Base-by-base conservation (phyloP, 495 filamentous ascomycete species). In the Penicillium tannophilum region DNA sequence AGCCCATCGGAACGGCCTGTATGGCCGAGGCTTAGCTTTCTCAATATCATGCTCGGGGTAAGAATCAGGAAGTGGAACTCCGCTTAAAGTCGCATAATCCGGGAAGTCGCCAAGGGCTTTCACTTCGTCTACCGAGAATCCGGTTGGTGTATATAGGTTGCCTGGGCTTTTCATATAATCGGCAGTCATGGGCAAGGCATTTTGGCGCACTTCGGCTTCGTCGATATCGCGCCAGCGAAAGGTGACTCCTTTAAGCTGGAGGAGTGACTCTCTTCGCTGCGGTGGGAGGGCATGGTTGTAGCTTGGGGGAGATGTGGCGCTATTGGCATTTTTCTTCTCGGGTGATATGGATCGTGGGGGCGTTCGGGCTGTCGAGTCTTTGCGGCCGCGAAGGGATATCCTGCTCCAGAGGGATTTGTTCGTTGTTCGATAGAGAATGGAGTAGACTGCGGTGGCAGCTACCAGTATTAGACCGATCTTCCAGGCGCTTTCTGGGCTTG, bases 1-100 rank as follows among this genome's bases (percentile, higher is more conserved):
- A 1, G 79, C 72, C 92, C 92, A 96, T 68, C 92, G 75, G 48
- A 96, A 92, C 0, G 92, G 92, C 28, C 92, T 80, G 69, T 90
- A 88, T 14, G 87, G 89, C 35, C 89, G 79, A n/a, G 89, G 81
- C 17, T 81, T 66, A 0, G 89, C 88, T 59, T 78, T 87, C 28
- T 81, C 70, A 46, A 89, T 86, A 56, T 88, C 74, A 62, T 90
- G 90, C n/a, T 84, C 76, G 3, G 52, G 53, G 63, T 90, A 91
- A 0, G 89, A 78, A 12, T 76, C 58, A 0, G 92, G 92, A 35
- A 90, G 70, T 1, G 90, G 91, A 17, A 97, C 88, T 30, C 90
- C 92, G 55, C 86, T 90, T 8, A 97, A 75, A 5, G 77, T 71
- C 35, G 90, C 82, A 73, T 97, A 96, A 63, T 95, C 87, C 1